Percentiles rank a stretch among this genome's conserved stretches.
Evolutionary conservation across 352 stramenopile genomes (phyloP).

Genomic region (Thraustochytrium sp.): DNA sequence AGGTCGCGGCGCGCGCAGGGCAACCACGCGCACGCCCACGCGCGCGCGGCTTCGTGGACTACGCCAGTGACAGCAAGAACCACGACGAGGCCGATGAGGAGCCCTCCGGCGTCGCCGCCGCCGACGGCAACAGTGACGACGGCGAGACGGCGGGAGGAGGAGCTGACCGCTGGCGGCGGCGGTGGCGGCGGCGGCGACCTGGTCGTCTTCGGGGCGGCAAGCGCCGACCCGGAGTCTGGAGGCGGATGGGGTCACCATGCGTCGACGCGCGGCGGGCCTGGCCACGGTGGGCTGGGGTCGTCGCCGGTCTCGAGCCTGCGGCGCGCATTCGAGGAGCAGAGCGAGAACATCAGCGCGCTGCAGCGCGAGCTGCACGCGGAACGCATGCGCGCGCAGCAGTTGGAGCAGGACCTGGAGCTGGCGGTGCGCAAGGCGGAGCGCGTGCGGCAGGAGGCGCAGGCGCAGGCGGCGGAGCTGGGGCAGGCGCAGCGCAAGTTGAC

Average conservation of each 20-base stretch:
- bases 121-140: background rate
- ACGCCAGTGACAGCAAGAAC: background rate
- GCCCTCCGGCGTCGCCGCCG: background rate
- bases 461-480: background rate
- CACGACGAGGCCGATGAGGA: background rate
- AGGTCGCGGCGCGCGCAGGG: too few relatives aligned
- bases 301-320: background rate
- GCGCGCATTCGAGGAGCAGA: background rate
- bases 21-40: too few relatives aligned
- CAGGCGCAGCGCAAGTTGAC: background rate
- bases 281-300: too few relatives aligned
- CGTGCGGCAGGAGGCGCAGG: background rate
- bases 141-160: too few relatives aligned
- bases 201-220: too few relatives aligned
- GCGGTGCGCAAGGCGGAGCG: background rate
- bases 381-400: background rate
- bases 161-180: too few relatives aligned
- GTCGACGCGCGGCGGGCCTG: too few relatives aligned
- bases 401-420: background rate
- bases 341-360: background rate
- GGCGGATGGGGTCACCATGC: too few relatives aligned
- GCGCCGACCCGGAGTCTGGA: too few relatives aligned
- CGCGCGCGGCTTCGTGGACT: background rate
- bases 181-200: too few relatives aligned
- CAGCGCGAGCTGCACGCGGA: slow-evolving; percentile 1